These are phyloP conservation scores for Chalaropsis thielavioides DNA, from an alignment of 2,329 filamentous ascomycete species.

Conservation along the genomic window DNA sequence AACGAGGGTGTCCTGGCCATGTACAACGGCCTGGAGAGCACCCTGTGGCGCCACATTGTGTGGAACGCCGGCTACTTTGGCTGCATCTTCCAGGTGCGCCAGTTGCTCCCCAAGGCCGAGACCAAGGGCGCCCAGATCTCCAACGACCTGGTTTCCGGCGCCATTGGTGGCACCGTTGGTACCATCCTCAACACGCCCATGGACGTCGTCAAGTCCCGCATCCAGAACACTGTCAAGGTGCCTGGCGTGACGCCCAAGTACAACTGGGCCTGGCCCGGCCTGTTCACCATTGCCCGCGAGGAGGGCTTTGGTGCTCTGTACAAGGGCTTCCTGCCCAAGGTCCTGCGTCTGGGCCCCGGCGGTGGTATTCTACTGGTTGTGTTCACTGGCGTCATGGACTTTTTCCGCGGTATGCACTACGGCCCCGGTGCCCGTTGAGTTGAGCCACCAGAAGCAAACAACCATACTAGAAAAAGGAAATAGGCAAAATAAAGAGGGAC, in stretches of 20 bases:
- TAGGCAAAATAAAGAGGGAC: background rate
- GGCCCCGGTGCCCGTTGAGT: slow-evolving; percentile 12
- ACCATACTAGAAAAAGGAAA: background rate
- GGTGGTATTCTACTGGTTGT: slow-evolving; percentile 65
- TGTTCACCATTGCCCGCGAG: slow-evolving; percentile 78
- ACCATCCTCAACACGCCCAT: slow-evolving; percentile 90
- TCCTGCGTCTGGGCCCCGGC: slow-evolving; percentile 38
- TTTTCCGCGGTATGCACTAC: slow-evolving; percentile 55
- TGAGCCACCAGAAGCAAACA: background rate
- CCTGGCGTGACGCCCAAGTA: slow-evolving; percentile 80
- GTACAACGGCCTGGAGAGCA: slow-evolving; percentile 95
- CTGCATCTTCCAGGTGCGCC: slow-evolving; percentile 92
- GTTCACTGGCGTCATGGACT: slow-evolving; percentile 81
- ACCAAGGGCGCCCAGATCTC: slow-evolving; percentile 67
- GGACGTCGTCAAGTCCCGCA: slow-evolving; percentile 96
- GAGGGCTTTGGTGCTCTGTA: slow-evolving; percentile 87
- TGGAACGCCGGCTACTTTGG: slow-evolving; percentile 98
- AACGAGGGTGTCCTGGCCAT: slow-evolving; percentile 74
- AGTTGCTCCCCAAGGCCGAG: slow-evolving; percentile 64
- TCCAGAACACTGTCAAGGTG: slow-evolving; percentile 82
- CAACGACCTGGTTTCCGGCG: slow-evolving; percentile 78
- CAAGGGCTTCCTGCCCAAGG: slow-evolving; percentile 97
- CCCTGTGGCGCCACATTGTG: slow-evolving; percentile 77
- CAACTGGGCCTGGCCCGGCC: slow-evolving; percentile 91
- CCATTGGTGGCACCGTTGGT: slow-evolving; percentile 73